Conservation (phyloP, 495 filamentous ascomycete genomes). For the Hyaloscypha bicolor region DNA sequence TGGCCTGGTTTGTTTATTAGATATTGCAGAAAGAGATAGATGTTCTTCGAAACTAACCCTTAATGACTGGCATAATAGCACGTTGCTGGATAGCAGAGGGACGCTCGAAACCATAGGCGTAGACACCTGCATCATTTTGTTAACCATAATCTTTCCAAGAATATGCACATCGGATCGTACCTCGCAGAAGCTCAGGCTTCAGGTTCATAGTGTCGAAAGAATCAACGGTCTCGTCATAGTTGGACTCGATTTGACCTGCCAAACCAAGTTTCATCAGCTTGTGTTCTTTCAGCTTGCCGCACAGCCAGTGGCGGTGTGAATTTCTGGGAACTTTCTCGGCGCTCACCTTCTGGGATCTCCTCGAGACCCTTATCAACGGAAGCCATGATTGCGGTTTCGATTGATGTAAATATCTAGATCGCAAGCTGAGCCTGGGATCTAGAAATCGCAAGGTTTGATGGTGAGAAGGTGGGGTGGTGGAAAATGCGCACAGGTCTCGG, state of each 20-base stretch:
- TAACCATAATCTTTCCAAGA: conserved; percentile 12
- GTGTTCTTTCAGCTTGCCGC: conserved; percentile 9
- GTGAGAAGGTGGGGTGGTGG: conserved; percentile 45
- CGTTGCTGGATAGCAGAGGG: conserved; percentile 99
- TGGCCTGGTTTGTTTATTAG: conserved; percentile 62
- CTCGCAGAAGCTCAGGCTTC: conserved; percentile 94
- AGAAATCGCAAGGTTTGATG: conserved; percentile 44
- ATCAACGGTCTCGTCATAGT: conserved; percentile 99
- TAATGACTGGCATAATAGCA: conserved; percentile 99
- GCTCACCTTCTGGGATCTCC: conserved; percentile 87
- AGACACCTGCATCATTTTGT: conserved; percentile 69
- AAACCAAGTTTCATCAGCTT: conserved; percentile 24
- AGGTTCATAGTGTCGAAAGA: conserved; percentile 98
- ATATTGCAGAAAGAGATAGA: conserved; percentile 13
- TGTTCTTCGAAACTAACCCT: conserved; percentile 67
- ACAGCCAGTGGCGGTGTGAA: conserved; percentile 29
- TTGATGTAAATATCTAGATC: conserved; percentile 60
- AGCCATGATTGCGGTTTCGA: conserved; percentile 88
- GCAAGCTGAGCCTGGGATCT: conserved; percentile 67
- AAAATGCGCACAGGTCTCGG: conserved; percentile 32
- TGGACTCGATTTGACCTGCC: conserved; percentile 97
- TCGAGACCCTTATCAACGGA: conserved; percentile 90
- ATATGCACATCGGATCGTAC: conserved; percentile 54
- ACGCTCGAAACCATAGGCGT: conserved; percentile 99
- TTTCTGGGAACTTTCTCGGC: conserved; percentile 1